These are phyloP conservation scores for Calonectria honghensis DNA, from an alignment of 2,329 filamentous ascomycete species.

Conservation along the genomic window DNA sequence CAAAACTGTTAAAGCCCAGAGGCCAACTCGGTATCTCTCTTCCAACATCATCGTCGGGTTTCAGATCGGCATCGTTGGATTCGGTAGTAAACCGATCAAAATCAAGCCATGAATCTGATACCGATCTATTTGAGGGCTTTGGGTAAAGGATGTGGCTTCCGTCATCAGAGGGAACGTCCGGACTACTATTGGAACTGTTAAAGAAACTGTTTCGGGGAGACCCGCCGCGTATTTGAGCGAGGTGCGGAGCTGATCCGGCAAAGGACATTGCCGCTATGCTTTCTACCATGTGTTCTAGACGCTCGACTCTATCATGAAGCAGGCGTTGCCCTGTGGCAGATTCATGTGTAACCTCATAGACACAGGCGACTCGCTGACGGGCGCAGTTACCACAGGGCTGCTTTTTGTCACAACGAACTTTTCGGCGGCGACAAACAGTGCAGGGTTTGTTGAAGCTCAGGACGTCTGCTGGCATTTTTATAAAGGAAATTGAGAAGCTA, in stretches of 20 bases:
- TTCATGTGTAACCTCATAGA: neutral
- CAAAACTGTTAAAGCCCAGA: neutral
- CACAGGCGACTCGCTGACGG: constrained; percentile 5
- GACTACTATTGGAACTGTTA: neutral
- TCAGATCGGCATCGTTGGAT: neutral
- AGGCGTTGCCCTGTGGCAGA: neutral
- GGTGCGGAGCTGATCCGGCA: neutral
- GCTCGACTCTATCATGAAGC: neutral
- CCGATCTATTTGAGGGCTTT: neutral
- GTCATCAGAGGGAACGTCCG: neutral
- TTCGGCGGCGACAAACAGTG: constrained; percentile 13
- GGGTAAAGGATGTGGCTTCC: neutral
- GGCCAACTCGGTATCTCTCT: neutral
- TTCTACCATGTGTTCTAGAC: neutral
- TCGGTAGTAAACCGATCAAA: neutral
- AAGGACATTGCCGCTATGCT: neutral
- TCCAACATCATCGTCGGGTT: neutral
- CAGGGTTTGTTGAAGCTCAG: constrained; percentile 17
- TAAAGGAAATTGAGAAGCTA: neutral
- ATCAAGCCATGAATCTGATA: neutral
- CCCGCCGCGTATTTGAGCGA: neutral
- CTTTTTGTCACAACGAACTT: constrained; percentile 16
- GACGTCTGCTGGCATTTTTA: neutral
- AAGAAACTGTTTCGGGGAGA: neutral
- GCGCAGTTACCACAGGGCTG: constrained; percentile 7